These are phyloP conservation scores for Darksidea phi DNA, from an alignment of 495 filamentous ascomycete species.

Conservation along the genomic window DNA sequence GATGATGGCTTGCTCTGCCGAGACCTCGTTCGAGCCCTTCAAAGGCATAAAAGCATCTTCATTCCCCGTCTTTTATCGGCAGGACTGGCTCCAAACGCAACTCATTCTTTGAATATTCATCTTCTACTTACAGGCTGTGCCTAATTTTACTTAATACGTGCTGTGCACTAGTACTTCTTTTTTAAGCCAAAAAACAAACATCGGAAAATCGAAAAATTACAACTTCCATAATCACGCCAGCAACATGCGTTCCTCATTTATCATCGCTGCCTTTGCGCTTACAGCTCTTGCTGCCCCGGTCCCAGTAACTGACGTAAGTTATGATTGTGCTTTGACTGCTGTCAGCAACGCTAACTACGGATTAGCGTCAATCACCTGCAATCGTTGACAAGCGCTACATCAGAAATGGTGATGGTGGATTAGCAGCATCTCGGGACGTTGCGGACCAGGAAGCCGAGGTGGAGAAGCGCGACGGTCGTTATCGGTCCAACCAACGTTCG, in stretches of 20 bases:
- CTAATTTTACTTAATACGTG: background rate
- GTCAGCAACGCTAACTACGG: background rate
- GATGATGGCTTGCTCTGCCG: background rate
- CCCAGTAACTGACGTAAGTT: background rate
- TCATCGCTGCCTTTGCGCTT: background rate
- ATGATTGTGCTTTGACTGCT: background rate
- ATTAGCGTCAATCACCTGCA: too few relatives aligned
- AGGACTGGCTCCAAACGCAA: background rate
- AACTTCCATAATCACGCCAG: background rate
- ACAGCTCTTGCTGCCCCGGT: background rate
- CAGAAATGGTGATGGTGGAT: too few relatives aligned
- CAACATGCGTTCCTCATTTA: background rate
- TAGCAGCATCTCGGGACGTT: too few relatives aligned
- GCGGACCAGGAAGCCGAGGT: too few relatives aligned
- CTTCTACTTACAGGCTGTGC: background rate
- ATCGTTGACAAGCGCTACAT: too few relatives aligned
- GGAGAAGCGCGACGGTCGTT: too few relatives aligned
- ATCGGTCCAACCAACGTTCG: too few relatives aligned
- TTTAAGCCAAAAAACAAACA: background rate
- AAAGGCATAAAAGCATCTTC: background rate
- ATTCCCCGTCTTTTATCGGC: background rate
- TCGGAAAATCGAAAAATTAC: background rate
- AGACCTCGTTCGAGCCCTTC: background rate
- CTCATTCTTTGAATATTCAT: background rate
- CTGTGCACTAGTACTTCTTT: background rate